Percentiles rank a stretch among this genome's conserved stretches.
These are phyloP conservation scores for Vinca minor DNA, from an alignment of 257 asterid species.

Conservation along the genomic window DNA sequence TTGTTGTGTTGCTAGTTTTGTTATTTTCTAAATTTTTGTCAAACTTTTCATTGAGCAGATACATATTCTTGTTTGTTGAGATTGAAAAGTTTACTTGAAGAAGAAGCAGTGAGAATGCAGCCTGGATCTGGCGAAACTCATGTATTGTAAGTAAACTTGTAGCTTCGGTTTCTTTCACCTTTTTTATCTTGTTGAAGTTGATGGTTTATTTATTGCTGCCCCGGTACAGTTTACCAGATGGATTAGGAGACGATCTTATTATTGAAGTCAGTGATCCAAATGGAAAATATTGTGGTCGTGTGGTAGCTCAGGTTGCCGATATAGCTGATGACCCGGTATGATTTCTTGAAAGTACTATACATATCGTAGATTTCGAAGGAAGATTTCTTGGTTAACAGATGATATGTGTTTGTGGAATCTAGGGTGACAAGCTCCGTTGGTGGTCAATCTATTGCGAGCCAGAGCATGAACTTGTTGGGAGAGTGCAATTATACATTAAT, in stretches of 20 bases:
- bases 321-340: conserved; percentile 84
- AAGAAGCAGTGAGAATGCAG: conserved; percentile 74
- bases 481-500: conserved; percentile 56
- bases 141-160: conserved; percentile 60
- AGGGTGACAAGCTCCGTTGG: conserved; percentile 84
- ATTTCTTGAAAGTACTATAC: conserved; percentile 11
- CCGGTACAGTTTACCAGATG: conserved; percentile 72
- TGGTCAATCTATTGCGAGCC: conserved; percentile 77
- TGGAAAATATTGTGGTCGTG: conserved; percentile 69
- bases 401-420: conserved; percentile 23
- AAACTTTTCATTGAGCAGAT: conserved; percentile 35
- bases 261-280: conserved; percentile 76
- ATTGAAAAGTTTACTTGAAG: conserved; percentile 73
- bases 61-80: conserved; percentile 70
- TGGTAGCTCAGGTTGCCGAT: conserved; percentile 79
- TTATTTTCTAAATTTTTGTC: conserved; percentile 10
- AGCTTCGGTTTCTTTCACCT: conserved; percentile 2
- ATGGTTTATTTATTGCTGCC: conserved; percentile 15
- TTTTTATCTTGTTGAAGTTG: conserved; percentile 8
- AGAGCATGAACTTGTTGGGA: conserved; percentile 89
- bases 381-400: conserved; percentile 2
- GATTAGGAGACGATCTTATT: conserved; percentile 77
- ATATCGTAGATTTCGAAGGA: conserved; percentile 6
- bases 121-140: conserved; percentile 95
- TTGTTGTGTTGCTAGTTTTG: neutral